Base-by-base conservation (phyloP, 371 early-diverging fungal genomes). In the Chytridium lagenaria region DNA sequence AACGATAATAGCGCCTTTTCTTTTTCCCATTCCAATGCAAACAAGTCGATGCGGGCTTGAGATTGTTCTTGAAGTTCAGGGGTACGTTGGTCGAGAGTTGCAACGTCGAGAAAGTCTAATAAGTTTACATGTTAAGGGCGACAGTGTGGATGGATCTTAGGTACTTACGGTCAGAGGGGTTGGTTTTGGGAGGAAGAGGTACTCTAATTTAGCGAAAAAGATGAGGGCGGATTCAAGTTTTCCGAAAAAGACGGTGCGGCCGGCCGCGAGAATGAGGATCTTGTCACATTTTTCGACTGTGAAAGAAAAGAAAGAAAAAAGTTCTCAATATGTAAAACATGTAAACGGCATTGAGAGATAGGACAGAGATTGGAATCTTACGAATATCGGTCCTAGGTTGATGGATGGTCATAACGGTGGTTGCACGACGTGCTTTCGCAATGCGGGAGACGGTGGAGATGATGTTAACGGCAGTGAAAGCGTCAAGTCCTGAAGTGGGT, bases 371-470 rank as follows among this genome's bases (percentile, higher is more conserved):
- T 44, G 19, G 7, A 44, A 44, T 7, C 44, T 44, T 61, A 86
- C 68, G 91, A 64, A 96, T 96, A 68, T 96, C 92, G 28, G 92
- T 90, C 15, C 95, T 87, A 7, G 98, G 98, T 75, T 98, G 98
- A 77, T 98, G 98, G 51, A 98, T 95, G n/a, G 97, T 96, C 72
- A 94, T 90, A 0, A 98, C 28, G 1, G 70, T 79, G 28, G 52
- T 77, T 68, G 44, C 19, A 64, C 82, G 78, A 57, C 82, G 33
- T 75, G 68, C 67, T 37, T 86, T 73, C 65, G 77, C 77, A 19
- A 90, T 80, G 50, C 82, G 76, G 16, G 74, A 67, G 52, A 87
- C 81, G 2, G 88, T 87, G 75, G 82, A 81, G 39, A 86, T 68
- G 33, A 92, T 73, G 38, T 72, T 74, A 57, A 44, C 44, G 71